These are phyloP conservation scores for Lathyrus tuberosus DNA, from an alignment of 306 rosid species.

Conservation along the genomic window DNA sequence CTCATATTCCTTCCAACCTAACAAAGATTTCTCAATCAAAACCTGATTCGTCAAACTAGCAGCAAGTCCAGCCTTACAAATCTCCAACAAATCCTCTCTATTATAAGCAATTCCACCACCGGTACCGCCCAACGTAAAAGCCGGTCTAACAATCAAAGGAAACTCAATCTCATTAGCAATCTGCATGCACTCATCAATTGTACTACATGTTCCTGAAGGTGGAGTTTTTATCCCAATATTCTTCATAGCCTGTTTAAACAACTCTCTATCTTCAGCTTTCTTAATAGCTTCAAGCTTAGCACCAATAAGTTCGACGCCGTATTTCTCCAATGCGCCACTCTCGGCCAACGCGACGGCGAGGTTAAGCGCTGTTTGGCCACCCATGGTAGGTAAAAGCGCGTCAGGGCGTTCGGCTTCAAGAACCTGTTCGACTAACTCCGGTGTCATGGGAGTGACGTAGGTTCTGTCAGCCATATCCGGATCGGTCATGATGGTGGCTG, in stretches of 20 bases:
- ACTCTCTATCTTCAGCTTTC: conserved; percentile 89
- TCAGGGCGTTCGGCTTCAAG: conserved; percentile 86
- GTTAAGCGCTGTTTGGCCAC: conserved; percentile 94
- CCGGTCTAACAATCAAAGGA: conserved; percentile 83
- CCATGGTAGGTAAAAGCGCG: conserved; percentile 93
- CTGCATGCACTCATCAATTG: conserved; percentile 58
- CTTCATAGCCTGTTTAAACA: conserved; percentile 90
- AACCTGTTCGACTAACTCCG: conserved; percentile 81
- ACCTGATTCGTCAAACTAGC: conserved; percentile 88
- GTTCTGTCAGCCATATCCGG: conserved; percentile 85
- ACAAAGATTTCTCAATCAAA: conserved; percentile 84
- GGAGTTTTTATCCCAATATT: conserved; percentile 86
- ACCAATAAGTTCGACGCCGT: conserved; percentile 82
- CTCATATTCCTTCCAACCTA: conserved; percentile 99
- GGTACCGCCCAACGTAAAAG: conserved; percentile 86
- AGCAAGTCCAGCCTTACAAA: conserved; percentile 85
- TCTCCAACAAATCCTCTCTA: conserved; percentile 74
- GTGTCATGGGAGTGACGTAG: conserved; percentile 89
- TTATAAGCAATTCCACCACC: conserved; percentile 98
- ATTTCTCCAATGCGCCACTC: conserved; percentile 72
- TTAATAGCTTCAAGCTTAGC: conserved; percentile 91
- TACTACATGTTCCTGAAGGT: conserved; percentile 74
- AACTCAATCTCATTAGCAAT: conserved; percentile 68
- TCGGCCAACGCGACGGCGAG: conserved; percentile 82
- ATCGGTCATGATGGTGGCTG: conserved; percentile 98